Base-by-base conservation (phyloP, 495 filamentous ascomycete species). In the Hyphodiscus hymeniophilus region DNA sequence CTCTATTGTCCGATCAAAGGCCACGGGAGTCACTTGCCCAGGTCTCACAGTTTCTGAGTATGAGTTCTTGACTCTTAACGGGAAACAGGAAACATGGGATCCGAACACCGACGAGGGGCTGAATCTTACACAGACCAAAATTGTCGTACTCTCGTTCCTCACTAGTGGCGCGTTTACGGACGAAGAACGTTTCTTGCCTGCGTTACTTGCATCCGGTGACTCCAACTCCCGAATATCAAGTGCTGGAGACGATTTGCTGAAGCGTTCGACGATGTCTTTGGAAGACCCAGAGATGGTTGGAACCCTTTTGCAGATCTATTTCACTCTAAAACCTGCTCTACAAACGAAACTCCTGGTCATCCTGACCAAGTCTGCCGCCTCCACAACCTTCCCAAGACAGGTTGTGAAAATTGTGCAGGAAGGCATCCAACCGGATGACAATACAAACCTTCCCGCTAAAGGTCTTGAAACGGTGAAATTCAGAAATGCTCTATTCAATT, bases 131-230 rank as follows among this genome's bases (percentile, higher is more conserved):
- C 74, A 82, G 47, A 71, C 65, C 15, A 94, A 95, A 61, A 75
- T 80, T 33, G 73, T 75, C 23, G 80, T 73, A 18, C 67, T 82
- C 24, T 76, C 65, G 41, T 85, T 96, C 50, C 69, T 98, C 13
- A 75, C 83, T 0, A 94, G 85, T 59, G 88, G 88, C 11, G 83
- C 87, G 13, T 97, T 97, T 63, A 75, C 65, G 1, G 84, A 95
- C 57, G 56, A 75, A 2, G 85, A 95, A 55, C 73, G 84, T 15
- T 87, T 94, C 56, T 62, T 95, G n/a, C 83, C 89, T 5, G 81
- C 86, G 15, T 64, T 98, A 13, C 84, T 86, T 56, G 87, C 89
- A 5, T 81, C 88, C 41, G 78, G 85, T 0, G 89, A 94, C 64
- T 54, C 81, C 1, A 91, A 95, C 54, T 89, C 84, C 8, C 78